Evolutionary conservation across 1,284 basidiomycete genomes (phyloP), one percentile per base, ranked within the genome.

Genomic region (Peniophora sp.): DNA sequence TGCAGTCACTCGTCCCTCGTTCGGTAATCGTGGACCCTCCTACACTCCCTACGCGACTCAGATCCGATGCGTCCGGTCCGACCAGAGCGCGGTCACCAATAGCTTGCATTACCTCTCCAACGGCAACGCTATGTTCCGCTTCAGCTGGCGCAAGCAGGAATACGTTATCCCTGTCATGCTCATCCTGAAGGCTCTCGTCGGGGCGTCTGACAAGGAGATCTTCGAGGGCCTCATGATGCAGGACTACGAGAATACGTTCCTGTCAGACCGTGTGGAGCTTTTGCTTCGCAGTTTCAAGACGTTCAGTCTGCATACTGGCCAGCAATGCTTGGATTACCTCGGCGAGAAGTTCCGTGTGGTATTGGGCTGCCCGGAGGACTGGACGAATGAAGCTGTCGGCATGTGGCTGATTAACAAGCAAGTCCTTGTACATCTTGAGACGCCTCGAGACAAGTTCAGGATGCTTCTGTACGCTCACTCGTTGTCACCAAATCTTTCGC

Each of bases 91-190:
- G 54, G 83, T 85, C 55, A 99, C 97, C 50, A 99, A 99, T 69
- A 93, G 91, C 16, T 80, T 99, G 36, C 97, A 99, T 67, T 99
- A 99, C 67, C 85, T 99, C 34, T 88, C 92, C 17, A 97, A 97
- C 63, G 97, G 97, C 44, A 95, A 86, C 58, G 90, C 95, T 12
- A 99, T 95, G 72, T 70, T 99, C 20, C 85, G 97, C 19, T 99
- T 99, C 73, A 93, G 85, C 63, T 98, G 92, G 93, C 75, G 95
- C 50, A 99, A 99, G 71, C 92, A 97, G 64, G 97, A 99, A 77
- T 99, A 97, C 70, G 95, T 98, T 64, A 92, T 99, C 44, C 97
- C 97, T 3, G 89, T 98, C 64, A 94, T 99, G 83, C 83, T 99
- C 55, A 79, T 99, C 60, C 79, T 99, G 59, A 99, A 99, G 65